Percentiles rank a stretch among this genome's conserved stretches.
These are phyloP conservation scores for Colletotrichum navitas DNA, from an alignment of 2,329 filamentous ascomycete genomes.

Conservation along the genomic window DNA sequence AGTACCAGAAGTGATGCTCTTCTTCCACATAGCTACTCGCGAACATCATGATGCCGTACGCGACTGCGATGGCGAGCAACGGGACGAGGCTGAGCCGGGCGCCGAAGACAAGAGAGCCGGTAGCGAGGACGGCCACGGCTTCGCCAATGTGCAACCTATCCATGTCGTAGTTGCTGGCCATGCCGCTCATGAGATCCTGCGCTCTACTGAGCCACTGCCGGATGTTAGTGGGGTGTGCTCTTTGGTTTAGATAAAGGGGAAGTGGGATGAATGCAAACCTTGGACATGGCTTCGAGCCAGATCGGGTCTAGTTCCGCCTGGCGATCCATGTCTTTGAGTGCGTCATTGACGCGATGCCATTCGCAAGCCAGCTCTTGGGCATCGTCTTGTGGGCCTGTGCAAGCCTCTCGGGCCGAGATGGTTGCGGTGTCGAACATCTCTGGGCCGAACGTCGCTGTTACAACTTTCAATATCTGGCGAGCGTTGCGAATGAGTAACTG, in stretches of 20 bases:
- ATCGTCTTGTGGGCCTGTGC: constrained; percentile 55
- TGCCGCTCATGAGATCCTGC: constrained; percentile 85
- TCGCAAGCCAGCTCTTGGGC: constrained; percentile 75
- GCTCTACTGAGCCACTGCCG: constrained; percentile 75
- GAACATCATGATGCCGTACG: constrained; percentile 93
- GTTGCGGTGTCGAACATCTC: constrained; percentile 56
- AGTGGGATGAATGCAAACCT: constrained; percentile 49
- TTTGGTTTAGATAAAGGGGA: background rate
- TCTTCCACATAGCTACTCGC: constrained; percentile 98
- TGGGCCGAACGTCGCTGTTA: constrained; percentile 76
- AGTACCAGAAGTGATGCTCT: constrained; percentile 99
- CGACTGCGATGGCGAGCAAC: constrained; percentile 65
- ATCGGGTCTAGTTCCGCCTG: constrained; percentile 50
- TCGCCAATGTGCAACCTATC: constrained; percentile 67
- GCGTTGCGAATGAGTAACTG: constrained; percentile 83
- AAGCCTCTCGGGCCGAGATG: constrained; percentile 44
- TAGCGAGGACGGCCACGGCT: constrained; percentile 48
- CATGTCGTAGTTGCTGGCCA: constrained; percentile 93
- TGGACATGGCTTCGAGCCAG: constrained; percentile 60
- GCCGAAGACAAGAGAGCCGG: constrained; percentile 38
- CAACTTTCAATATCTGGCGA: constrained; percentile 81
- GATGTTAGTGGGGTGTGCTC: constrained; percentile 8
- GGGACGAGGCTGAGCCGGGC: constrained; percentile 51
- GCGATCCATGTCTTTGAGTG: constrained; percentile 37
- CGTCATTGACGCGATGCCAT: constrained; percentile 65